phyloP scores from a whole-genome alignment of 2,329 filamentous ascomycete species.

The Annulohypoxylon truncatum region DNA sequence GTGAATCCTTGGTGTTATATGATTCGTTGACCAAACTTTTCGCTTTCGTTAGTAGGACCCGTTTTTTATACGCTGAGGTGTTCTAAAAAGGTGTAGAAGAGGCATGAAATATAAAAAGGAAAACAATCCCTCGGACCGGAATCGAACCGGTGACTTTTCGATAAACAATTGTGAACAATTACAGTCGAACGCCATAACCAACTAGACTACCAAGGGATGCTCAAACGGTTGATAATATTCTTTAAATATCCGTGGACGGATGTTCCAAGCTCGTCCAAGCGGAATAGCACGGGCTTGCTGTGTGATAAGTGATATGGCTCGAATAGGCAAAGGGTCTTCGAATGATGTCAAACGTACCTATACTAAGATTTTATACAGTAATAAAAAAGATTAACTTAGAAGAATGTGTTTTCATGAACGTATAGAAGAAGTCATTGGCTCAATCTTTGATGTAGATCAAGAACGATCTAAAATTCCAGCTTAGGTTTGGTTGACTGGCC shows the following conservation, averaged over 20 bases:
- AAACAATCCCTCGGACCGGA: conserved; percentile 30
- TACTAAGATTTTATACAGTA: neutral
- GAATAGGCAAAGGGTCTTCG: neutral
- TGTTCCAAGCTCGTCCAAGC: neutral
- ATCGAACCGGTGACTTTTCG: conserved; percentile 39
- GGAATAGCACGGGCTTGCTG: neutral
- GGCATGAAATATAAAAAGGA: conserved; percentile 10
- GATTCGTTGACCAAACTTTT: neutral
- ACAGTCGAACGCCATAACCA: conserved; percentile 36
- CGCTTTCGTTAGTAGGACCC: neutral
- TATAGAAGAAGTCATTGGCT: neutral
- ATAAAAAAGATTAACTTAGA: neutral
- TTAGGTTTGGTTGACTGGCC: neutral
- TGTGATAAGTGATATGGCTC: neutral
- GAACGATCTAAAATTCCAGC: neutral
- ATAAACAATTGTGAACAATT: conserved; percentile 31
- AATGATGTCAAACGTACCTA: neutral
- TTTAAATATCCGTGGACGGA: neutral
- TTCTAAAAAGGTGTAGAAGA: neutral
- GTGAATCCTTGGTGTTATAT: conserved; percentile 25
- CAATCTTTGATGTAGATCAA: neutral
- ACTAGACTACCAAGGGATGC: conserved; percentile 33
- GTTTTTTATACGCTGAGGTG: neutral
- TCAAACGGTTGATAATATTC: neutral
- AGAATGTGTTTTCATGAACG: neutral